Base-by-base conservation (phyloP, 345 rosid species). In the Salix caprea region DNA sequence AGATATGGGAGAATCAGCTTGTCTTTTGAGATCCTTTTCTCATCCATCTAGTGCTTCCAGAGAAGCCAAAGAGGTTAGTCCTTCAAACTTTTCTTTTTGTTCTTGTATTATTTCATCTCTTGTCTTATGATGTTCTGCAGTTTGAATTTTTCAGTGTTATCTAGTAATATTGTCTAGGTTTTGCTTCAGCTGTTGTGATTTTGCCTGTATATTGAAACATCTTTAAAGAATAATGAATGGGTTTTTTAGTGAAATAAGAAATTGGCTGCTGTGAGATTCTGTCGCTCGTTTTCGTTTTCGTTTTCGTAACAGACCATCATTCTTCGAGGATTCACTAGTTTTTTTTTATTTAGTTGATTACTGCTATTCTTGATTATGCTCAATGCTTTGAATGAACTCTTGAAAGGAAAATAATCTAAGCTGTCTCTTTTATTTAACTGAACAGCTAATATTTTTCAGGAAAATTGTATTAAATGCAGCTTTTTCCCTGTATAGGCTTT, bases 1-100 rank as follows among this genome's bases (percentile, higher is more conserved):
- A 60, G 61, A 79, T 80, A 93, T 95, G 99, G 99, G 90, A 61
- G 99, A 95, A 68, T 82, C 96, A 67, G 78, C 91, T 77, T 87
- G 89, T 81, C 91, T 93, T 36, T 62, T 75, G 83, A 90, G 96
- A 87, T 92, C 97, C 2, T 91, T 93, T 80, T 91, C 99, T 79
- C 97, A 91, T 76, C 97, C 97, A 67, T 80, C 92, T 24, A 87
- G 75, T 46, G 85, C 91, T 39, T 87, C 88, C 39, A 86, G 79
- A 70, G 89, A 87, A 74, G 66, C 80, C 77, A 72, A 77, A 77
- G 87, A 91, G 96, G 98, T 92, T 21, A 65, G 86, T 81, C 39
- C 28, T 56, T 48, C 2, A 15, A 50, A 61, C 15, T 36, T 36
- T 36, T 32, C 58, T 42, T 4, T 54, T 40, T 67, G 1, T 79